Evolutionary conservation across 2,329 filamentous ascomycete genomes (phyloP).

Genomic region (Cladophialophora immunda): DNA sequence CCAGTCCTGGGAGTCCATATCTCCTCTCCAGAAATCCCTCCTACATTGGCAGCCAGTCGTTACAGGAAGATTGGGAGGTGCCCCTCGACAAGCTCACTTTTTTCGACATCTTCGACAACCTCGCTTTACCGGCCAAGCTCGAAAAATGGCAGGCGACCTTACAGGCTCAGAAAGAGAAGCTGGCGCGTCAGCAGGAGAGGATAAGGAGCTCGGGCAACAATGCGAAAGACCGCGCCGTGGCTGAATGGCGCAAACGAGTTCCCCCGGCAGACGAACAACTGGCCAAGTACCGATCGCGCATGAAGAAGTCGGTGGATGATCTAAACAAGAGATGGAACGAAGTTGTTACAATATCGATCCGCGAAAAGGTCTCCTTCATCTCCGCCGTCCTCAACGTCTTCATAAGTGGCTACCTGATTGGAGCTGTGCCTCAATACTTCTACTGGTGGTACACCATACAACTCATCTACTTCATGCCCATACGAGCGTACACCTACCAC

Average conservation of each 20-base stretch:
- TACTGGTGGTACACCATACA: slow-evolving; percentile 92
- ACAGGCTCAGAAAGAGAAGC: slow-evolving; percentile 82
- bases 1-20: slow-evolving; percentile 58
- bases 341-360: slow-evolving; percentile 82
- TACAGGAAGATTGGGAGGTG: slow-evolving; percentile 86
- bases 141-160: slow-evolving; percentile 89
- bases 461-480: slow-evolving; percentile 94
- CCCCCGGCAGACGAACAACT: slow-evolving; percentile 91
- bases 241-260: slow-evolving; percentile 87
- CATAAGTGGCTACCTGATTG: slow-evolving; percentile 92
- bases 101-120: slow-evolving; percentile 92
- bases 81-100: slow-evolving; percentile 89
- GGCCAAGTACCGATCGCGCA: slow-evolving; percentile 85
- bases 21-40: slow-evolving; percentile 77
- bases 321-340: slow-evolving; percentile 87
- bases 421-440: slow-evolving; percentile 83
- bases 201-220: slow-evolving; percentile 74
- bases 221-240: slow-evolving; percentile 88
- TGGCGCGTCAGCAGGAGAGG: slow-evolving; percentile 78
- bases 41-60: slow-evolving; percentile 84
- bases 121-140: slow-evolving; percentile 86
- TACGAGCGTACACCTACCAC: slow-evolving; percentile 90
- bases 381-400: slow-evolving; percentile 97
- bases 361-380: slow-evolving; percentile 96
- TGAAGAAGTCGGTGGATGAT: slow-evolving; percentile 88